Base-by-base conservation (phyloP, 257 asterid genomes). In the Solanum piurae region DNA sequence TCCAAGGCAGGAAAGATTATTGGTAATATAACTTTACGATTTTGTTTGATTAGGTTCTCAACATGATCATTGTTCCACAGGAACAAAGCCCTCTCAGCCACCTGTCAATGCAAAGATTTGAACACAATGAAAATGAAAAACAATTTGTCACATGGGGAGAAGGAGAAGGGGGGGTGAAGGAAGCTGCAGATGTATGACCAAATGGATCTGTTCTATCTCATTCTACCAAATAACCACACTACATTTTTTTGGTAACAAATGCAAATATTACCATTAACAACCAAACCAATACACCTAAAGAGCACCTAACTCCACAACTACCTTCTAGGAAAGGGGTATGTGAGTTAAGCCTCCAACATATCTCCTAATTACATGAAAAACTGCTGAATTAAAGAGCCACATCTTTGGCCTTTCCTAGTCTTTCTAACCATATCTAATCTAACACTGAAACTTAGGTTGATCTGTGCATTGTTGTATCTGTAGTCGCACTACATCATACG, bases 31-130 rank as follows among this genome's bases (percentile, higher is more conserved):
- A 93, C 96, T 86, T 90, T 91, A 72, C 96, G 96, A 83, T 96
- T 95, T 91, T 95, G 98, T 88, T 96, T 96, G 91, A 96, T 96
- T 84, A 96, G 94, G 93, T 90, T 95, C 83, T 93, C 98, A 29
- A 96, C 90, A 37, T 96, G 98, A 87, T 96, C 98, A 69, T 96
- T 96, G 94, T 96, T 96, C 98, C 98, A 96, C 75, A 96, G 86
- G 90, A 96, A 95, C 89, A 96, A 94, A 83, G 98, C 98, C 91
- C 98, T 90, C 91, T 96, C 98, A 4, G 98, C 98, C 75, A 96
- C 98, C 98, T 96, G 95, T 37, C 69, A 84, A 76, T 74, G 83
- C 88, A 83, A 55, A 89, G 74, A 73, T 46, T 82, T 58, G 29
- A 86, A 86, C 69, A 90, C 55, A 42, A 33, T 75, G 86, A 87